phyloP scores from a whole-genome alignment of 2,329 filamentous ascomycete genomes.

The Neonectria sp. region DNA sequence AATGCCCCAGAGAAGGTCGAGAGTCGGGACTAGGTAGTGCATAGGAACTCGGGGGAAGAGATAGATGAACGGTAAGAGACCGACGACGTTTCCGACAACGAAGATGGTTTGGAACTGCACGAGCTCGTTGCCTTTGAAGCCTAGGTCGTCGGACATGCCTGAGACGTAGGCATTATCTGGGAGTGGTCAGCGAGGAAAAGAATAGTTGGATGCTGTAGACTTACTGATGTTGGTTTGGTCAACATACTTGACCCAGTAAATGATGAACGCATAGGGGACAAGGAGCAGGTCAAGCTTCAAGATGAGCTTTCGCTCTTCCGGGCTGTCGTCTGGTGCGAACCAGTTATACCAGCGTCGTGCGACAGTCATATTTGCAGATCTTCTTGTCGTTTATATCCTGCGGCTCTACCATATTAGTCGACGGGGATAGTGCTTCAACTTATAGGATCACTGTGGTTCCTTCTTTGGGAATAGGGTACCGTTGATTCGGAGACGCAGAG shows the following conservation, averaged over 20 bases:
- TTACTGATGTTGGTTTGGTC: slow-evolving; percentile 42
- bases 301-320: slow-evolving; percentile 57
- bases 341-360: slow-evolving; percentile 53
- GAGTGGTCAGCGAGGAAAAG: slow-evolving; percentile 4
- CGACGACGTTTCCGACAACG: slow-evolving; percentile 38
- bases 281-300: slow-evolving; percentile 70
- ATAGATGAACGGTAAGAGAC: slow-evolving; percentile 37
- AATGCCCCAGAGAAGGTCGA: slow-evolving; percentile 34
- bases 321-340: slow-evolving; percentile 64
- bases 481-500: neutral
- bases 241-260: slow-evolving; percentile 41
- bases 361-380: slow-evolving; percentile 20
- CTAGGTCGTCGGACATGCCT: slow-evolving; percentile 37
- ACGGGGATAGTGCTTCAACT: neutral
- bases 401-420: neutral
- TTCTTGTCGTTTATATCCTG: neutral
- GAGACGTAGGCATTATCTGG: slow-evolving; percentile 40
- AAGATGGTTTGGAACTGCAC: slow-evolving; percentile 41
- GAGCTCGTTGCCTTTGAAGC: slow-evolving; percentile 36
- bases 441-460: neutral
- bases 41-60: slow-evolving; percentile 37
- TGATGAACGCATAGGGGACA: slow-evolving; percentile 61
- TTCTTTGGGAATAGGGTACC: neutral
- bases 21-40: slow-evolving; percentile 35
- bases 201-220: fast-evolving